Percentiles rank a stretch among this genome's conserved stretches.
Evolutionary conservation across 176 grass and related monocot genomes (phyloP).

Genomic region (Oryza longistaminata): DNA sequence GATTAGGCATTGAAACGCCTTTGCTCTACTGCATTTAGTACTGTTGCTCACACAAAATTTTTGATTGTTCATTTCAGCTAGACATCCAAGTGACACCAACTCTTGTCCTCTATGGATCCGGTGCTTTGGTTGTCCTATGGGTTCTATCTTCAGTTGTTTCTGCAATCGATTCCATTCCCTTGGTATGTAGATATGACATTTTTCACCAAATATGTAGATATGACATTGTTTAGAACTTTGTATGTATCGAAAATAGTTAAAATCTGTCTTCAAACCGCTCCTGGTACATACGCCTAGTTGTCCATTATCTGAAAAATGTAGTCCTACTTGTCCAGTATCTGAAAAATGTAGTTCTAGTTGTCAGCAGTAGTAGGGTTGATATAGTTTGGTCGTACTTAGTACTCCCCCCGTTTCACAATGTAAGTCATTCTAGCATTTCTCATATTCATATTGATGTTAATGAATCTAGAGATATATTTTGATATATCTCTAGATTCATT

Average conservation of each 20-base stretch:
- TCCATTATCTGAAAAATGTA: background rate
- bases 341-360: background rate
- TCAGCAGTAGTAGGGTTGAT: background rate
- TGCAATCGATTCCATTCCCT: constrained; percentile 71
- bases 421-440: no score
- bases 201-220: constrained; percentile 31
- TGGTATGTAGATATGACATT: constrained; percentile 57
- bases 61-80: constrained; percentile 50
- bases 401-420: no score
- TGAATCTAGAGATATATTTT: no score
- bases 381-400: background rate
- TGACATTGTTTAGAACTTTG: background rate
- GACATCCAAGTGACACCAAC: constrained; percentile 65
- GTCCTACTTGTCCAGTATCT: background rate
- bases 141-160: constrained; percentile 65
- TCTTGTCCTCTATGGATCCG: constrained; percentile 52
- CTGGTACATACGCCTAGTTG: background rate
- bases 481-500: no score
- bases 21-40: background rate
- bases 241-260: background rate
- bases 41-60: background rate
- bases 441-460: no score
- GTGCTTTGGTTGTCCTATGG: constrained; percentile 56
- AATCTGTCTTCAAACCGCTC: background rate
- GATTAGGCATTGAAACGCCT: background rate